A percentile compares a stretch with the other conserved stretches of the same genome.
Evolutionary conservation across 2,329 filamentous ascomycete genomes (phyloP).

Genomic region (Cryphonectria nitschkei): DNA sequence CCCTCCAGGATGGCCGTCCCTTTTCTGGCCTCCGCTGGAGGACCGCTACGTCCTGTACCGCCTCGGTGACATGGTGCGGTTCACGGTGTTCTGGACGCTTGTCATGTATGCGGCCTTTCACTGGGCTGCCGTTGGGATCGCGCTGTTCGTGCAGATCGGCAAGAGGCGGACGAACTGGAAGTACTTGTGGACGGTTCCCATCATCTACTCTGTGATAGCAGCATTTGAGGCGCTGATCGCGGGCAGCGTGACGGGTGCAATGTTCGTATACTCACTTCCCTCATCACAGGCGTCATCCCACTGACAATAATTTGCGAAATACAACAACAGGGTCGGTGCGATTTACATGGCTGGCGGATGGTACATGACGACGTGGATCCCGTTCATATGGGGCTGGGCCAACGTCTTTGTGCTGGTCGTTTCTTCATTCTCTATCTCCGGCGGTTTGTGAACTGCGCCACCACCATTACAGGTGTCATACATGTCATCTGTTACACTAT

Average conservation of each 20-base stretch:
- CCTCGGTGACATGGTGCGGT: slow-evolving; percentile 79
- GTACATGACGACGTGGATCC: slow-evolving; percentile 92
- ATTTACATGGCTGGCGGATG: slow-evolving; percentile 84
- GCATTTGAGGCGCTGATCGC: slow-evolving; percentile 78
- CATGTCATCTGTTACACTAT: background rate
- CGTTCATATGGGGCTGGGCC: slow-evolving; percentile 84
- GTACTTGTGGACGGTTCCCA: slow-evolving; percentile 71
- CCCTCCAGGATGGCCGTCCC: slow-evolving; percentile 76
- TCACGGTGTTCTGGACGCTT: slow-evolving; percentile 85
- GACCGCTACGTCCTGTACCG: slow-evolving; percentile 69
- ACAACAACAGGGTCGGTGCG: slow-evolving; percentile 65
- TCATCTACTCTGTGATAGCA: slow-evolving; percentile 72
- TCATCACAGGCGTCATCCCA: background rate
- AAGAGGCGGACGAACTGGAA: slow-evolving; percentile 59
- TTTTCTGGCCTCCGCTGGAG: slow-evolving; percentile 71
- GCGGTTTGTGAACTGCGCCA: slow-evolving; percentile 65
- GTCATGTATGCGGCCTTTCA: slow-evolving; percentile 79
- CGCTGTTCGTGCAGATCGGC: slow-evolving; percentile 70
- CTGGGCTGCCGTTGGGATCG: slow-evolving; percentile 70
- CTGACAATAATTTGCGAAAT: slow-evolving; percentile 24
- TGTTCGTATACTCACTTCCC: slow-evolving; percentile 59
- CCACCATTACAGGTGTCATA: background rate
- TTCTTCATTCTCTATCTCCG: slow-evolving; percentile 91
- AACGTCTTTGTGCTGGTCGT: slow-evolving; percentile 82
- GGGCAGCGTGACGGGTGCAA: slow-evolving; percentile 77